These are phyloP conservation scores for Aureobasidium sp. DNA, from an alignment of 2,329 filamentous ascomycete genomes.

Conservation along the genomic window DNA sequence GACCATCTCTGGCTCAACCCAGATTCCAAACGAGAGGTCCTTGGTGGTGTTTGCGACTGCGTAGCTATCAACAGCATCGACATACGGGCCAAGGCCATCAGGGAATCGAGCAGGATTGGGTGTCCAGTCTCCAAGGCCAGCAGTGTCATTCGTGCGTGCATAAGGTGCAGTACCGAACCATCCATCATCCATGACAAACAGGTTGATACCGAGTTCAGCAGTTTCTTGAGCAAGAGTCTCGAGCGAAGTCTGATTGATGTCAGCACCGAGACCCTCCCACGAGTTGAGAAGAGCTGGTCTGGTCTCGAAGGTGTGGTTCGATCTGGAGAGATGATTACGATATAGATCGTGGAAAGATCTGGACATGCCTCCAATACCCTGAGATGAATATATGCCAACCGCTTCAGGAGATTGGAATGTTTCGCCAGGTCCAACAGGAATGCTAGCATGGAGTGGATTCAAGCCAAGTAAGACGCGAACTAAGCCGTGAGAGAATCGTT, in stretches of 20 bases:
- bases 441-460: slow-evolving; percentile 53
- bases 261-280: slow-evolving; percentile 55
- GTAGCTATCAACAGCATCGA: slow-evolving; percentile 43
- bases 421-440: slow-evolving; percentile 47
- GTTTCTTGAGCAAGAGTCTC: slow-evolving; percentile 48
- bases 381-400: slow-evolving; percentile 51
- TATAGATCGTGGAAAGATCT: slow-evolving; percentile 54
- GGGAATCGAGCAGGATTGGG: slow-evolving; percentile 52
- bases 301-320: slow-evolving; percentile 43
- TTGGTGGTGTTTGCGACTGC: slow-evolving; percentile 38
- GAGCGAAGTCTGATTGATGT: slow-evolving; percentile 49
- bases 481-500: slow-evolving; percentile 53
- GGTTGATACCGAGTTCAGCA: slow-evolving; percentile 49
- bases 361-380: slow-evolving; percentile 54
- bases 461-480: slow-evolving; percentile 53
- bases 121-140: slow-evolving; percentile 56
- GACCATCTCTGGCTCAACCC: slow-evolving; percentile 63
- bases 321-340: slow-evolving; percentile 51
- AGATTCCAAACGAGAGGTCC: slow-evolving; percentile 52
- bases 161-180: slow-evolving; percentile 56
- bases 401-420: slow-evolving; percentile 54
- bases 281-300: slow-evolving; percentile 54
- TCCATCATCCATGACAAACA: slow-evolving; percentile 59
- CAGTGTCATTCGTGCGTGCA: slow-evolving; percentile 48
- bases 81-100: slow-evolving; percentile 44